Conservation (phyloP, 345 rosid species). For the Nephelium lappaceum region DNA sequence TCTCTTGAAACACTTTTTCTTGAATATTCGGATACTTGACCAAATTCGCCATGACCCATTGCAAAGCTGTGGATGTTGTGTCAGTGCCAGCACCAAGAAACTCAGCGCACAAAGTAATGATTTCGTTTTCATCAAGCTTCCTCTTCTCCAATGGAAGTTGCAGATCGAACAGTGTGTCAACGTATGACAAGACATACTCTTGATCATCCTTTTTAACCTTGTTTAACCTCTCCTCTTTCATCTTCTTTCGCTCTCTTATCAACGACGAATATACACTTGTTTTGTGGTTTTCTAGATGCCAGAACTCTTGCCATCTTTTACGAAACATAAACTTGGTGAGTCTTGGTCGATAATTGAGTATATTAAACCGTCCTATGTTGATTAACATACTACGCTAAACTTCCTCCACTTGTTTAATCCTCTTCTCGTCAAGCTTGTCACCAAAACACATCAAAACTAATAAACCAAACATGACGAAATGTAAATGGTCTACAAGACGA, state of each 20-base stretch:
- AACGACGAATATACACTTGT: not conserved
- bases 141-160: too few relatives aligned
- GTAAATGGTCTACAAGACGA: not conserved
- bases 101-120: too few relatives aligned
- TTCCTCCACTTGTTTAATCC: not conserved
- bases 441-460: conserved; percentile 2
- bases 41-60: too few relatives aligned
- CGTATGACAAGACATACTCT: not conserved
- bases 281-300: not conserved
- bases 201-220: not conserved
- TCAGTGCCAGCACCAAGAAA: too few relatives aligned
- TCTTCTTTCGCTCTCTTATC: not conserved
- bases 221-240: not conserved
- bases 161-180: too few relatives aligned
- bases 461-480: not conserved
- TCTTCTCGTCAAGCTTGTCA: conserved; percentile 1
- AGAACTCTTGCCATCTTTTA: not conserved
- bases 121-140: too few relatives aligned
- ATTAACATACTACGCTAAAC: not conserved
- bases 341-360: not conserved
- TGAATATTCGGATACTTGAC: too few relatives aligned
- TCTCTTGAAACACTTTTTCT: too few relatives aligned
- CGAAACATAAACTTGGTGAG: not conserved
- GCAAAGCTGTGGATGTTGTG: too few relatives aligned
- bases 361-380: not conserved